Evolutionary conservation across 2,329 filamentous ascomycete species (phyloP), one percentile per base, ranked within the genome.

Genomic region (Fusarium caatingaense): DNA sequence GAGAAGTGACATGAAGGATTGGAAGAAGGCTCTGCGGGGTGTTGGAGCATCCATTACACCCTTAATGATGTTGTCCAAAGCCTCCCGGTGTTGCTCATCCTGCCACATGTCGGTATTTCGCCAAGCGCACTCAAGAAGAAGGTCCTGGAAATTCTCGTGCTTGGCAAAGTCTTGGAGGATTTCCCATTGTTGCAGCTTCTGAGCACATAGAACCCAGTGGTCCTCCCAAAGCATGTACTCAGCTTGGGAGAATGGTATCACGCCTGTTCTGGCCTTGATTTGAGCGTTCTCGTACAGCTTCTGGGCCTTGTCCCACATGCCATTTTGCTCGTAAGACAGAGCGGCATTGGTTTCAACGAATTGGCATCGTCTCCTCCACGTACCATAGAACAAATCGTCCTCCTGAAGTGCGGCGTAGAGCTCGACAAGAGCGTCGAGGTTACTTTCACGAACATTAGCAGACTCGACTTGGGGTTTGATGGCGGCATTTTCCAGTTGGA

Each of bases 161-260:
- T 99, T 99, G 6, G 96, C 94, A 76, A 98, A 98, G 74, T 99
- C 97, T 67, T 94, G 93, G 34, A 99, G 81, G 60, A 99, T 95
- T 75, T 99, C 96, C 96, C 96, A 99, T 78, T 99, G 97, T 79
- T 99, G 97, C 47, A 99, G 86, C 82, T 99, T 99, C 81, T 98
- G 94, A 0, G 95, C 96, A 79, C 96, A 99, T 51, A 98, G 87
- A 44, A 99, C 91, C 96, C 96, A 99, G 75, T 99, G 97, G 77
- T 99, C 96, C 81, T 99, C 96, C 96, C 96, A 99, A 2, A 99
- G 87, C 88, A 97, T 98, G 81, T 99, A 99, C 80, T 99, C 96
- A 32, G 91, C 94, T 74, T 97, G 93, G 2, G 95, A 97, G 80
- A 98, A 98, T 1, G 96, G 95, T 66, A 98, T 89, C n/a, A 95